Evolutionary conservation across 2,329 filamentous ascomycete species (phyloP).

Genomic region (Sarocladiaceae sp.): DNA sequence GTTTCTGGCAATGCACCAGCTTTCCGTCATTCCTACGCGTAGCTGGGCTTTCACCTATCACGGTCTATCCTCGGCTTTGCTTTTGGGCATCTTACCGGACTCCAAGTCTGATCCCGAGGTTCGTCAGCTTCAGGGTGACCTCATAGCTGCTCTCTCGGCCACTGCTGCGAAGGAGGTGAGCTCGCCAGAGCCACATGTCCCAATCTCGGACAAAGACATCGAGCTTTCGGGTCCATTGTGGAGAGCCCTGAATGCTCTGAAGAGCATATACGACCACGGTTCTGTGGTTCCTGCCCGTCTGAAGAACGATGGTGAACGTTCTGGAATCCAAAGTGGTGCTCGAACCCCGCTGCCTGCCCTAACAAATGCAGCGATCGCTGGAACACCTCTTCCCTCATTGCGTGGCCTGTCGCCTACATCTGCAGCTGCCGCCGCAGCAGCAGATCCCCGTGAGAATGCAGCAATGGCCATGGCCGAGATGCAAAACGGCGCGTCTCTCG

Average conservation of each 20-base stretch:
- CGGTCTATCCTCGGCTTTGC: conserved; percentile 59
- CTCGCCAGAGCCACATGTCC: conserved; percentile 49
- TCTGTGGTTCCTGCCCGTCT: conserved; percentile 47
- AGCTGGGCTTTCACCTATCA: conserved; percentile 68
- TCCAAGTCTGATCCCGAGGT: conserved; percentile 61
- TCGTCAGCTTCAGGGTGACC: conserved; percentile 57
- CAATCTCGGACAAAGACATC: conserved; percentile 54
- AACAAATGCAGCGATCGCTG: conserved; percentile 18
- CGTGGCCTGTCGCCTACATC: conserved; percentile 12
- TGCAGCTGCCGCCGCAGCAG: conserved; percentile 20
- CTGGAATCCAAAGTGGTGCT: conserved; percentile 40
- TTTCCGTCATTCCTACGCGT: conserved; percentile 61
- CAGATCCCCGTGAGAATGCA: conserved; percentile 55
- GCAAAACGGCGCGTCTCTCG: conserved; percentile 49
- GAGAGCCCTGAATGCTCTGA: conserved; percentile 55
- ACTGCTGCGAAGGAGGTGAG: conserved; percentile 59
- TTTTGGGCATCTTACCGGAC: conserved; percentile 60
- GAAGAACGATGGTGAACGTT: conserved; percentile 45
- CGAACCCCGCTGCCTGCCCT: conserved; percentile 34
- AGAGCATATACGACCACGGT: conserved; percentile 64
- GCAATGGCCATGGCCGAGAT: conserved; percentile 62
- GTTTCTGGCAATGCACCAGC: conserved; percentile 65
- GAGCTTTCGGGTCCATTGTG: conserved; percentile 59
- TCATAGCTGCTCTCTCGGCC: conserved; percentile 60
- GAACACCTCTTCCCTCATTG: neutral